Percentiles rank a stretch among this genome's conserved stretches.
Evolutionary conservation across 1,284 basidiomycete genomes (phyloP).

Genomic region (Austroboletus novae-zelandiae): DNA sequence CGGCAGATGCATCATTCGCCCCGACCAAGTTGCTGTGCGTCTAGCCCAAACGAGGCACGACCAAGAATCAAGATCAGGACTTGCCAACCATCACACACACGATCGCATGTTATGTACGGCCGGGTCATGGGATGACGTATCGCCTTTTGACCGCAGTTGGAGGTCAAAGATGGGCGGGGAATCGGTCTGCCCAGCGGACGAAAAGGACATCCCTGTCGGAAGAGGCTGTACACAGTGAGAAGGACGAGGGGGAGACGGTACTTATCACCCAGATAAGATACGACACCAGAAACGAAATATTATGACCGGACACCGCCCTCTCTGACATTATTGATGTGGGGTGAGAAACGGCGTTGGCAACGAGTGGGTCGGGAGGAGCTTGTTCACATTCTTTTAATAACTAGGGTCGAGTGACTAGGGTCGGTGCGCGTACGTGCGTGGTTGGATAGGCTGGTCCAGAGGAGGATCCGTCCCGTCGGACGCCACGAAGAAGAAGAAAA

Average conservation of each 20-base stretch:
- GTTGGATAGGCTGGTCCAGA: background rate
- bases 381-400: background rate
- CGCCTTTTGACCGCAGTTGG: slow-evolving; percentile 13
- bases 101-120: slow-evolving; percentile 9
- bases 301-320: background rate
- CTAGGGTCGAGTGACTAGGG: too few species aligned
- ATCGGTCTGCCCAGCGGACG: background rate
- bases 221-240: background rate
- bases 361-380: background rate
- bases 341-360: background rate
- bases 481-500: too few species aligned
- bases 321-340: background rate
- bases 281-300: background rate
- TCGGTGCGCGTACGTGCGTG: background rate
- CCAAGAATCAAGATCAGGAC: background rate
- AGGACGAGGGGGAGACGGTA: too few species aligned
- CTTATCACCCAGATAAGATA: background rate
- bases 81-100: background rate
- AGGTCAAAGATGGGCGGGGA: background rate
- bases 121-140: slow-evolving; percentile 20
- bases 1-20: background rate
- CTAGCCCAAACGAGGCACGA: background rate
- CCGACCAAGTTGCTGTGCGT: slow-evolving; percentile 18
- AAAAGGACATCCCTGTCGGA: background rate
- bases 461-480: too few species aligned